Percentiles rank a stretch among this genome's conserved stretches.
Evolutionary conservation across 2,329 filamentous ascomycete genomes (phyloP).

Genomic region (Penicillium sp.): DNA sequence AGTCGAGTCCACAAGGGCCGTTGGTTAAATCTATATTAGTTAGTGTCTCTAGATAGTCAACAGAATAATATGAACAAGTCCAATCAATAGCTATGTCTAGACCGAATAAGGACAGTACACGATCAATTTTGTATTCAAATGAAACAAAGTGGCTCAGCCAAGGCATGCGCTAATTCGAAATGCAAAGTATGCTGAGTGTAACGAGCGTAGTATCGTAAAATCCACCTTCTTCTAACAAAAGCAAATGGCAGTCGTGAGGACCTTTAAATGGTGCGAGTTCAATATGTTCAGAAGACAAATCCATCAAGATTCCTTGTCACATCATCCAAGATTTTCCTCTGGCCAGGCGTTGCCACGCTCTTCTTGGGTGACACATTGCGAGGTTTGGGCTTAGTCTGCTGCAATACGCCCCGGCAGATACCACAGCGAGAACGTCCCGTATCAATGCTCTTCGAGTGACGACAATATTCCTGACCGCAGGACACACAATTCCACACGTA

Average conservation of each 20-base stretch:
- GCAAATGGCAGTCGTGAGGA: not conserved
- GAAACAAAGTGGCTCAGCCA: not conserved
- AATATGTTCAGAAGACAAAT: conserved; percentile 13
- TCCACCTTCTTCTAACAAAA: not conserved
- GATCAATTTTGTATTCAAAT: not conserved
- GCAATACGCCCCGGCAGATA: conserved; percentile 70
- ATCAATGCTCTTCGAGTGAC: conserved; percentile 87
- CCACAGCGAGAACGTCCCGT: conserved; percentile 74
- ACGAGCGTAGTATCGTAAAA: not conserved
- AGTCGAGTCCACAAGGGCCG: not conserved
- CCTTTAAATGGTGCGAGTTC: not conserved
- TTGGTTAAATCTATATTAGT: not conserved
- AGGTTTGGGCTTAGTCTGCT: conserved; percentile 81
- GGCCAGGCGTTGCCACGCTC: conserved; percentile 9
- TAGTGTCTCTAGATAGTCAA: conserved; percentile 13
- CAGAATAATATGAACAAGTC: conserved; percentile 13
- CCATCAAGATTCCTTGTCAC: conserved; percentile 18
- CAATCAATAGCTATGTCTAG: not conserved
- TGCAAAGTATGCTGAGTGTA: not conserved
- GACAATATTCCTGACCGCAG: conserved; percentile 76
- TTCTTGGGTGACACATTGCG: conserved; percentile 51
- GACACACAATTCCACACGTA: conserved; percentile 80
- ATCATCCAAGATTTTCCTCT: conserved; percentile 17
- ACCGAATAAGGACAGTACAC: not conserved
- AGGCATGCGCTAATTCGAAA: conserved; percentile 6